Evolutionary conservation across 1,284 basidiomycete genomes (phyloP), one percentile per base, ranked within the genome.

Genomic region (Microbotryum silenes-acaulis): DNA sequence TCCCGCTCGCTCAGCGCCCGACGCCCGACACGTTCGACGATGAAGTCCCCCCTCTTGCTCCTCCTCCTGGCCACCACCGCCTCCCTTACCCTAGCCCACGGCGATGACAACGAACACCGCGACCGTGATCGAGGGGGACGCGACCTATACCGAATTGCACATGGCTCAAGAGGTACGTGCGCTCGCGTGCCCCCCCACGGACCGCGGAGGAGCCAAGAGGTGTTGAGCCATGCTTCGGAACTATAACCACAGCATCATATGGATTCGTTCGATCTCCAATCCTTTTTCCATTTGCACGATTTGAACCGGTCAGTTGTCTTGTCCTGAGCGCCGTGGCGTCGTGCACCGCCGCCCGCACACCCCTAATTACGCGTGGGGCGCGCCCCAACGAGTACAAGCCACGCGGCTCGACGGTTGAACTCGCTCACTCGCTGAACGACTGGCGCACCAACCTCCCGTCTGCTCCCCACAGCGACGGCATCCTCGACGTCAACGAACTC

Each of bases 401-500:
- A 23, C 29, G 48, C 48, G 14, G 18, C 48, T 16, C 14, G 48
- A 23, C 48, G 48, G 27, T 23, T 50, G 9, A 2, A 9, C 23
- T 42, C 37, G 12, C 29, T n/a, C 55, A 10, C 18, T 31, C 27
- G 27, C 27, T 6, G 27, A n/a, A 27, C 27, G 27, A 27, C 27
- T 27, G 27, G 27, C 25, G 25, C 27, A 27, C 27, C 27, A 27
- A 3, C 27, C 25, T 25, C 25, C 25, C 27, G 27, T 27, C 27
- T 6, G 27, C 27, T 27, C 27, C 27, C 27, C 1, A 18, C 37
- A 59, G 66, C 55, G 72, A 96, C 59, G 74, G 74, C 37, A 67
- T 78, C 44, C 71, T 77, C 27, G 76, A 77, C 64, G 72, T 72
- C 25, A 65, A 73, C 60, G 77, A 78, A 68, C 73, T 77, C 56